Evolutionary conservation across 225 moss, liverwort and hornwort species (phyloP), one percentile per base, ranked within the genome.

Genomic region (Ulota crispa): DNA sequence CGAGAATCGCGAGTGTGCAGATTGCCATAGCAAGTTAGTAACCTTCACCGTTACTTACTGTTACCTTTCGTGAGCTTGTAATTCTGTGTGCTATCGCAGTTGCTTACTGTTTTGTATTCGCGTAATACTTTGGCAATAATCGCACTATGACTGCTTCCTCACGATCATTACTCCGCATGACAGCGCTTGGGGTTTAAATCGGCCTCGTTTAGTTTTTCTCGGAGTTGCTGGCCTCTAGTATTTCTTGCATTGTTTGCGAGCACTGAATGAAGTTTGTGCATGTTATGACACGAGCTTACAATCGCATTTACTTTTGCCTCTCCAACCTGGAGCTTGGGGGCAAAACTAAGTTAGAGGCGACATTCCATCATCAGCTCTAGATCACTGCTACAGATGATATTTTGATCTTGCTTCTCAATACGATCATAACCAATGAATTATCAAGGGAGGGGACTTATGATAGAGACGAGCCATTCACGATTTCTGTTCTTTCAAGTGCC

Each of bases 1-100:
- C 24, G 99, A 99, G 65, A 96, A 99, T 85, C 93, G 89, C 83
- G 96, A 99, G 89, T 99, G 99, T 79, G 99, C 99, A 26, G 99
- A 99, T 88, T 99, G 99, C 84, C 88, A 88, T 55, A 91, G 94
- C 93, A 99, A 96, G 95, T 95, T 73, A 87, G 90, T 90, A 24
- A 59, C 56, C 61, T 72, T 75, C 15, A 27, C 79, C 21, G 76
- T 42, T 64, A 52, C 65, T 57, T 31, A 32, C 69, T 41, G 43
- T 45, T 21, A 75, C 69, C 27, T 10, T 26, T 60, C 26, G 16
- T 47, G 43, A 68, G 15, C 36, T 62, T 81, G 68, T 34, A 60
- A 55, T 52, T 86, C 21, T 53, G 60, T 60, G 60, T 67, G 27
- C 39, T 4, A 21, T 41, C 30, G 37, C 55, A 37, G 59, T 78